These are phyloP conservation scores for Candida ovalis DNA, from an alignment of 805 yeast species.

Conservation along the genomic window DNA sequence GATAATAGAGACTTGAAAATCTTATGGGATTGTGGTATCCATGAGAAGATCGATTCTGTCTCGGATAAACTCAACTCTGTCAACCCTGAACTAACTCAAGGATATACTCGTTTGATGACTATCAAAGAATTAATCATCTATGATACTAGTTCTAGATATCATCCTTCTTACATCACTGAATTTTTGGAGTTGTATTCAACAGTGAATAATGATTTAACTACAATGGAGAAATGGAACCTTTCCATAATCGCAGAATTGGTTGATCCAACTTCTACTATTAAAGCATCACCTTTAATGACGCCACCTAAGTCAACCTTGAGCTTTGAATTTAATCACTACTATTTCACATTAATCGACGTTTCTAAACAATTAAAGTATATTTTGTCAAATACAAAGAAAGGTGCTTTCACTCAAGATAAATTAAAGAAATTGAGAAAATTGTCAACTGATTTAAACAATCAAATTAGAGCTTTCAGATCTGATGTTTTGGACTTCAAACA, in stretches of 20 bases:
- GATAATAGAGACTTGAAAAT: constrained; percentile 63
- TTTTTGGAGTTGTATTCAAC: constrained; percentile 8
- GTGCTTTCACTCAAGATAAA: neutral
- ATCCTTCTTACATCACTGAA: constrained; percentile 19
- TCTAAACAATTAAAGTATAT: constrained; percentile 17
- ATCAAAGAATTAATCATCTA: constrained; percentile 39
- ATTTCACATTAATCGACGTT: constrained; percentile 21
- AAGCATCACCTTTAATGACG: constrained; percentile 6
- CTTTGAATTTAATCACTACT: constrained; percentile 22
- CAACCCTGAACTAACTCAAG: constrained; percentile 24
- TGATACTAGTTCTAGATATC: constrained; percentile 25
- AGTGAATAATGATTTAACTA: constrained; percentile 27
- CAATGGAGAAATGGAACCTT: constrained; percentile 36
- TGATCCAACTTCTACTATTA: constrained; percentile 1
- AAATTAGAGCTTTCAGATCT: constrained; percentile 11
- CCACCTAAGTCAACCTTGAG: constrained; percentile 14
- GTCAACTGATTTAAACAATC: constrained; percentile 2
- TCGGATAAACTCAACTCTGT: constrained; percentile 13
- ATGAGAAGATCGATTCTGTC: constrained; percentile 24
- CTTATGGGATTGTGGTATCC: constrained; percentile 48
- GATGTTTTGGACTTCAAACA: constrained; percentile 16
- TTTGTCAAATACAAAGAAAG: neutral
- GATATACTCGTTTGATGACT: constrained; percentile 35
- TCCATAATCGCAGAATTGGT: constrained; percentile 13
- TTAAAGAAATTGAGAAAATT: neutral